Conservation (phyloP, 2,329 filamentous ascomycete species). For the Paecilomyces fulvus region DNA sequence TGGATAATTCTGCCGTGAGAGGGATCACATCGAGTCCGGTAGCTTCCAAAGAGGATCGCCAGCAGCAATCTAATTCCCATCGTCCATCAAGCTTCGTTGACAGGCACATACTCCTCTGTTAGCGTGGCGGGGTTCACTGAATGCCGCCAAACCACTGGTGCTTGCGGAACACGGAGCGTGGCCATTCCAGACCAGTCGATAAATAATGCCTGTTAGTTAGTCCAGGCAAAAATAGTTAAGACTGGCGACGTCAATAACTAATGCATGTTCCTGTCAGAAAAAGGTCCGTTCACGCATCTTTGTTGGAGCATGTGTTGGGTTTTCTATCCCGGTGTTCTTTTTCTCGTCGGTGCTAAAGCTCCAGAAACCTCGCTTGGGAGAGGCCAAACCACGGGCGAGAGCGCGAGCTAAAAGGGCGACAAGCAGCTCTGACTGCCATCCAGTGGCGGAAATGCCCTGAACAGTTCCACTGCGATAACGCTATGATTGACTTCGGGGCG, state of each 20-base stretch:
- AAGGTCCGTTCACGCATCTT: neutral
- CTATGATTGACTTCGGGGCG: neutral
- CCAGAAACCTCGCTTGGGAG: neutral
- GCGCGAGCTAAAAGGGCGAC: neutral
- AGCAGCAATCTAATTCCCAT: neutral
- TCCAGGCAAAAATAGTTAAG: neutral
- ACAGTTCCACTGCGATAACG: slow-evolving; percentile 1
- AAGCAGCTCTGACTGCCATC: neutral
- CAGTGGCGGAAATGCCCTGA: neutral
- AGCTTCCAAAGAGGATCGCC: neutral
- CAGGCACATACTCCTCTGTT: neutral
- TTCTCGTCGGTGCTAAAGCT: neutral
- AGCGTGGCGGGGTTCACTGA: neutral
- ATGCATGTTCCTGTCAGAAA: neutral
- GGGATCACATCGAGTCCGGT: neutral
- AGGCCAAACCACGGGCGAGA: neutral
- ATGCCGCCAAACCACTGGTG: neutral
- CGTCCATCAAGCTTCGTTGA: neutral
- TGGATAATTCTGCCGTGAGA: neutral
- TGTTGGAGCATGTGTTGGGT: neutral
- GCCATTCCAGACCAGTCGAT: neutral
- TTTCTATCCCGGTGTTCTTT: neutral
- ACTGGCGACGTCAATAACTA: neutral
- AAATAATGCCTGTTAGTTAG: neutral
- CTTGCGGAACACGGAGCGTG: neutral